Evolutionary conservation across 306 rosid species (phyloP), one percentile per base, ranked within the genome.

Genomic region (Datisca glomerata): DNA sequence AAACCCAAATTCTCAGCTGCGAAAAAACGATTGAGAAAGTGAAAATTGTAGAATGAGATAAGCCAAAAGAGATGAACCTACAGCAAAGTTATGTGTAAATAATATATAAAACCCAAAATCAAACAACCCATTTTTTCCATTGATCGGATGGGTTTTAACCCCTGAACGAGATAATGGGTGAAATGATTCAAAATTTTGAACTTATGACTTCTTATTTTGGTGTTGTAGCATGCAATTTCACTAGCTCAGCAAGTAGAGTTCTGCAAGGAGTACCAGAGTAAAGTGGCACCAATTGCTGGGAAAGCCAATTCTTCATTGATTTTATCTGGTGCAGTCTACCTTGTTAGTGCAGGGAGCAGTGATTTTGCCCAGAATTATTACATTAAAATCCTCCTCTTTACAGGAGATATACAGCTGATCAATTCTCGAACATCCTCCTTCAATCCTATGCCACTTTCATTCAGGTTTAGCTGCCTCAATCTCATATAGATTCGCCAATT

Each of bases 311-410:
- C 78, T 49, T 60, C 76, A 11, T 62, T 71, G 8, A 69, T 75
- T 4, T 55, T 78, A 51, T 70, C 85, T 25, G 68, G 52, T 49
- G 82, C 76, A 42, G 17, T 81, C 50, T 45, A 78, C 49, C 51
- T 78, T 24, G 9, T 72, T 12, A 59, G 70, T 35, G 45, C 63
- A 37, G 96, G 96, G 11, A 72, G 28, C 31, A 66, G 73, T 47
- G 96, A 86, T 51, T 81, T 78, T 62, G n/a, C 78, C 19, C 73
- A 72, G 33, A 80, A 80, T 57, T 85, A 78, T 46, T 86, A 72
- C 60, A 33, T 72, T 22, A 59, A n/a, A n/a, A 75, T 48, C 86
- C 85, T 65, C 47, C 73, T 45, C 75, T 81, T 40, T 19, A 56
- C 51, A 24, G 41, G 47, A 9, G 49, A 53, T 63, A 67, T 39